Conservation (phyloP, 495 filamentous ascomycete species). For the Penicillium samsonianum region DNA sequence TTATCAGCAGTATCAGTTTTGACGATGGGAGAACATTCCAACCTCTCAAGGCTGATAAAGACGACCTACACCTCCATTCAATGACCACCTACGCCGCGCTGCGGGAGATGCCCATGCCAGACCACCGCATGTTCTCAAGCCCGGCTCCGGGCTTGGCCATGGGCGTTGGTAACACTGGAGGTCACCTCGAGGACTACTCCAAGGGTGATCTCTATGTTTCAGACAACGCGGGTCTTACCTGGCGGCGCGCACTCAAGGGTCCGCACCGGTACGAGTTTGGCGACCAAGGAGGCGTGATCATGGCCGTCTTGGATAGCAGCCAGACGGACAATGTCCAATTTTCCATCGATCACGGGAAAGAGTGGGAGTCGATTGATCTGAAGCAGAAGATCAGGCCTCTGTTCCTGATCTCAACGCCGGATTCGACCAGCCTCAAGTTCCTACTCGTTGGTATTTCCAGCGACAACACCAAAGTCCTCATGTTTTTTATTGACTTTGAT, state of each 20-base stretch:
- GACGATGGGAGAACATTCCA: slow-evolving; percentile 86
- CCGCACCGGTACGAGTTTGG: slow-evolving; percentile 95
- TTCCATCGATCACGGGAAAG: slow-evolving; percentile 83
- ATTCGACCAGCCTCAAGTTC: slow-evolving; percentile 90
- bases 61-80: slow-evolving; percentile 81
- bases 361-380: slow-evolving; percentile 69
- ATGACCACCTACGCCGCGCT: slow-evolving; percentile 61
- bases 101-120: slow-evolving; percentile 60
- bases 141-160: slow-evolving; percentile 90
- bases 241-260: slow-evolving; percentile 70
- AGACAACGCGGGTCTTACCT: slow-evolving; percentile 85
- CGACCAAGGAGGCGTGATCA: slow-evolving; percentile 82
- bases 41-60: slow-evolving; percentile 57
- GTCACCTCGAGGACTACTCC: slow-evolving; percentile 61
- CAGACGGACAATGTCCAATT: slow-evolving; percentile 68
- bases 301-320: slow-evolving; percentile 71
- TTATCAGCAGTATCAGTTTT: slow-evolving; percentile 82
- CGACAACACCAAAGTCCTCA: slow-evolving; percentile 47
- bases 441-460: slow-evolving; percentile 59
- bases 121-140: slow-evolving; percentile 82
- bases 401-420: slow-evolving; percentile 79
- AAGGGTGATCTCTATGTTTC: slow-evolving; percentile 83
- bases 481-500: slow-evolving; percentile 80
- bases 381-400: slow-evolving; percentile 61
- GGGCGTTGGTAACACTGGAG: slow-evolving; percentile 87